These are phyloP conservation scores for Sarcodon aspratus DNA, from an alignment of 768 basidiomycete genomes.

Conservation along the genomic window DNA sequence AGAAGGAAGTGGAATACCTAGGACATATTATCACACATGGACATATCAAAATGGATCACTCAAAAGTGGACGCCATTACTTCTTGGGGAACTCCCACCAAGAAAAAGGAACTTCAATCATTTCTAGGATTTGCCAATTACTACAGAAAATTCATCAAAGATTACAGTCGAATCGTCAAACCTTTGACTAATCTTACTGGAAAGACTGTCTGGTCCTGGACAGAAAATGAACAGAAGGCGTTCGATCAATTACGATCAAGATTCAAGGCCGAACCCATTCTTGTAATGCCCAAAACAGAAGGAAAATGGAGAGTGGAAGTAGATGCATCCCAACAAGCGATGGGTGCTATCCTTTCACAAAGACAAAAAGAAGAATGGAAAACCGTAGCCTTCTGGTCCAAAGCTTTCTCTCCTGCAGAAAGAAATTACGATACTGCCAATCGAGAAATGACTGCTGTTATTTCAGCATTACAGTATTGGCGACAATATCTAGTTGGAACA, in stretches of 20 bases:
- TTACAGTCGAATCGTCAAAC: conserved; percentile 14
- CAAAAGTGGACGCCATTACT: conserved; percentile 18
- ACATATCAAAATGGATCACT: conserved; percentile 18
- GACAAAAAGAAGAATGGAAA: conserved; percentile 1
- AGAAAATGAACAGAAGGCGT: conserved; percentile 2
- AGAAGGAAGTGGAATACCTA: conserved; percentile 17
- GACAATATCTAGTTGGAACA: conserved; percentile 12
- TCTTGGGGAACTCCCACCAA: conserved; percentile 17
- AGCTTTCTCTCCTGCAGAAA: conserved; percentile 1
- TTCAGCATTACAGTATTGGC: conserved; percentile 13
- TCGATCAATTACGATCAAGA: conserved; percentile 4
- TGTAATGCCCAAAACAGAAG: neutral
- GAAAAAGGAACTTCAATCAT: conserved; percentile 12
- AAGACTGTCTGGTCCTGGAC: conserved; percentile 5
- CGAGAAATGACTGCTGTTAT: conserved; percentile 8
- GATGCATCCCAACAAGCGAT: conserved; percentile 12
- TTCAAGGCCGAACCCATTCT: conserved; percentile 8
- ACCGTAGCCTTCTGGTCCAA: conserved; percentile 5
- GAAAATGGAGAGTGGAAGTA: neutral
- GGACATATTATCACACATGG: conserved; percentile 16
- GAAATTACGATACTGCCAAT: conserved; percentile 13
- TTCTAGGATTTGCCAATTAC: conserved; percentile 20
- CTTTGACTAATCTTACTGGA: conserved; percentile 8
- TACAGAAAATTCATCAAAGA: conserved; percentile 17
- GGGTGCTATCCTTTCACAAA: conserved; percentile 13